Conservation (phyloP, 768 basidiomycete species). For the Pisolithus marmoratus region DNA sequence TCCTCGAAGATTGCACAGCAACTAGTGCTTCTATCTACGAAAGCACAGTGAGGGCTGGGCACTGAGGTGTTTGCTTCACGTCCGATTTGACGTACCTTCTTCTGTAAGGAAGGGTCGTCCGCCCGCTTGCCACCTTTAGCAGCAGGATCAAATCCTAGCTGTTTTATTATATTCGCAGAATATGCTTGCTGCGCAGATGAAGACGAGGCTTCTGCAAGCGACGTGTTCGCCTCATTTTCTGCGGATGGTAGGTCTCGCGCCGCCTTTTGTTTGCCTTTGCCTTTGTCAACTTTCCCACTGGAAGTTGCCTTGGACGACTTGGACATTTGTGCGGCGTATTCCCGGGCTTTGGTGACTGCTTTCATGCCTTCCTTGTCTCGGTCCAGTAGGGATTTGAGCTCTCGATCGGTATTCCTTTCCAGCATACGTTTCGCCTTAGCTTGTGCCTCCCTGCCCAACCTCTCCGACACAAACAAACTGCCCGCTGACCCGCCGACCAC, state of each 20-base stretch:
- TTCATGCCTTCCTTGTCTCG: constrained; percentile 66
- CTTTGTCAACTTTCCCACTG: constrained; percentile 9
- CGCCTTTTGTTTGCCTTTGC: constrained; percentile 10
- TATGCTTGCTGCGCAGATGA: constrained; percentile 43
- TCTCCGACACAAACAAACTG: constrained; percentile 55
- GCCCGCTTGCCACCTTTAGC: constrained; percentile 42
- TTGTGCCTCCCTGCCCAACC: constrained; percentile 74
- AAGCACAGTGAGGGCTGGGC: not conserved
- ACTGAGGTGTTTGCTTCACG: not conserved
- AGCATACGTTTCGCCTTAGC: constrained; percentile 64
- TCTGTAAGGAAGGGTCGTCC: constrained; percentile 38
- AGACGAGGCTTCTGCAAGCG: constrained; percentile 5
- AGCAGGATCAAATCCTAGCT: constrained; percentile 77
- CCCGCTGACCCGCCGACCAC: constrained; percentile 48
- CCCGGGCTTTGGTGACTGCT: constrained; percentile 55
- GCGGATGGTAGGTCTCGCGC: constrained; percentile 8
- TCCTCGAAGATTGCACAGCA: constrained; percentile 44
- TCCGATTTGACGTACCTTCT: constrained; percentile 44
- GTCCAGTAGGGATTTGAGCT: constrained; percentile 54
- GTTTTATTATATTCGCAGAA: constrained; percentile 60
- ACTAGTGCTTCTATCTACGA: constrained; percentile 53
- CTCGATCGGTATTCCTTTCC: constrained; percentile 54
- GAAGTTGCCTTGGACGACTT: constrained; percentile 12
- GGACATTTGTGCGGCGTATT: constrained; percentile 32
- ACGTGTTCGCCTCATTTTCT: constrained; percentile 11